These are phyloP conservation scores for Chaetoceros muelleri DNA, from an alignment of 108 stramenopile species.

Conservation along the genomic window DNA sequence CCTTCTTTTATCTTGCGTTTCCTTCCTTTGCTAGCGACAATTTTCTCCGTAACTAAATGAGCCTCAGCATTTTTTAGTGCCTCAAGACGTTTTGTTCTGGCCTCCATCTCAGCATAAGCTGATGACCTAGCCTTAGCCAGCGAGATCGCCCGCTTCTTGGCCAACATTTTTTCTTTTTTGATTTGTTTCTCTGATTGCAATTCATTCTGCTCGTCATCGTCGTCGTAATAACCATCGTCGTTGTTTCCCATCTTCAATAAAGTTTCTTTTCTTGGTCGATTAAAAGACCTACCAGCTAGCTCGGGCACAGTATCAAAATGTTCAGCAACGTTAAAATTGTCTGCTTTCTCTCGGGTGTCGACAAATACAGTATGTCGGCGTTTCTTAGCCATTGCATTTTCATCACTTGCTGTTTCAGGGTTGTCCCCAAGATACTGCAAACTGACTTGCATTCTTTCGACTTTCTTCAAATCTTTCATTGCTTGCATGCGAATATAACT, in stretches of 20 bases:
- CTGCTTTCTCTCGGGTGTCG: slow-evolving; percentile 34
- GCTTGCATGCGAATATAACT: slow-evolving; percentile 79
- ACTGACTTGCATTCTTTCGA: slow-evolving; percentile 60
- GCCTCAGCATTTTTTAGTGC: slow-evolving; percentile 54
- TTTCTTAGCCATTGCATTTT: slow-evolving; percentile 21
- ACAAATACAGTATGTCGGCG: slow-evolving; percentile 75
- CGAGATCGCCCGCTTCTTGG: too few relatives aligned
- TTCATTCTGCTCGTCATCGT: slow-evolving; percentile 10
- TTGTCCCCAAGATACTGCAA: slow-evolving; percentile 81
- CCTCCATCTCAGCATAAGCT: slow-evolving; percentile 82
- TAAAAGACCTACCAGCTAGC: slow-evolving; percentile 73
- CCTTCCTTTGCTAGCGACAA: slow-evolving; percentile 72
- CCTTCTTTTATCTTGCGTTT: slow-evolving; percentile 66
- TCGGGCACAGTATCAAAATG: slow-evolving; percentile 89
- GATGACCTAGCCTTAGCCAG: slow-evolving; percentile 51
- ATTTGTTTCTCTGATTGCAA: slow-evolving; percentile 27
- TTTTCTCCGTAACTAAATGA: slow-evolving; percentile 76
- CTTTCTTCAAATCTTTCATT: slow-evolving; percentile 63
- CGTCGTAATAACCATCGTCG: slow-evolving; percentile 29
- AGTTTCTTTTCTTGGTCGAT: slow-evolving; percentile 45
- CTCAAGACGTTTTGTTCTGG: slow-evolving; percentile 40
- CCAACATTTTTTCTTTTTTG: slow-evolving; percentile 26
- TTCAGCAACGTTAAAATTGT: slow-evolving; percentile 73
- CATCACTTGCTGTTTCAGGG: slow-evolving; percentile 23
- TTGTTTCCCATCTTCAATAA: slow-evolving; percentile 19